Conservation (phyloP, 768 basidiomycete species). For the Kwoniella dejecticola region DNA sequence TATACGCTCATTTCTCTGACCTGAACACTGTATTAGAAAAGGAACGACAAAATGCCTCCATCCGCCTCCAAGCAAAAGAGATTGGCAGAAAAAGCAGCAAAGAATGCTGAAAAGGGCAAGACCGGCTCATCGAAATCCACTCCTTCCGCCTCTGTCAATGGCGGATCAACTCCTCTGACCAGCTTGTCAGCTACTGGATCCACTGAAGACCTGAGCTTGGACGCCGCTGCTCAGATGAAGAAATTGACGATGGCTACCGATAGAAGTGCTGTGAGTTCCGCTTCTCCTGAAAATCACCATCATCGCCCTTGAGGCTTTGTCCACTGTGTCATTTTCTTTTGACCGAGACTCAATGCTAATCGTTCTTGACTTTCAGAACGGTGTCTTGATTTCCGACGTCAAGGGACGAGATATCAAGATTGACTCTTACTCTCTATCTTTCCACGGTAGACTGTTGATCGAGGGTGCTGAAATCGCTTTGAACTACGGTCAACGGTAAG, state of each 20-base stretch:
- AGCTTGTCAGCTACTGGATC: slow-evolving; percentile 76
- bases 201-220: slow-evolving; percentile 67
- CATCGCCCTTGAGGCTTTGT: too few relatives aligned
- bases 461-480: slow-evolving; percentile 57
- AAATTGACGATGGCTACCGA: slow-evolving; percentile 88
- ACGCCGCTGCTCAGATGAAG: slow-evolving; percentile 66
- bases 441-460: slow-evolving; percentile 81
- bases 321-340: not conserved
- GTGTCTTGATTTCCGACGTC: slow-evolving; percentile 87
- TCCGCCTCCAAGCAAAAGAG: slow-evolving; percentile 72
- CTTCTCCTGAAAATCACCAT: too few relatives aligned
- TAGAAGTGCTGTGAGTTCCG: slow-evolving; percentile 61
- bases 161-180: slow-evolving; percentile 76
- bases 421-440: slow-evolving; percentile 90
- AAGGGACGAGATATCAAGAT: slow-evolving; percentile 98
- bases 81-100: slow-evolving; percentile 83
- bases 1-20: not conserved
- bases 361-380: slow-evolving; percentile 61
- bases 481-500: slow-evolving; percentile 56
- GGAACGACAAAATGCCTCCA: slow-evolving; percentile 45
- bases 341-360: not conserved
- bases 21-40: not conserved
- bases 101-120: slow-evolving; percentile 56
- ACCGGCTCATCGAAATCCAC: slow-evolving; percentile 60
- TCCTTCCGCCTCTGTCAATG: slow-evolving; percentile 66